Percentiles rank a stretch among this genome's conserved stretches.
phyloP scores from a whole-genome alignment of 345 rosid genomes.

The Populus pruinosa region DNA sequence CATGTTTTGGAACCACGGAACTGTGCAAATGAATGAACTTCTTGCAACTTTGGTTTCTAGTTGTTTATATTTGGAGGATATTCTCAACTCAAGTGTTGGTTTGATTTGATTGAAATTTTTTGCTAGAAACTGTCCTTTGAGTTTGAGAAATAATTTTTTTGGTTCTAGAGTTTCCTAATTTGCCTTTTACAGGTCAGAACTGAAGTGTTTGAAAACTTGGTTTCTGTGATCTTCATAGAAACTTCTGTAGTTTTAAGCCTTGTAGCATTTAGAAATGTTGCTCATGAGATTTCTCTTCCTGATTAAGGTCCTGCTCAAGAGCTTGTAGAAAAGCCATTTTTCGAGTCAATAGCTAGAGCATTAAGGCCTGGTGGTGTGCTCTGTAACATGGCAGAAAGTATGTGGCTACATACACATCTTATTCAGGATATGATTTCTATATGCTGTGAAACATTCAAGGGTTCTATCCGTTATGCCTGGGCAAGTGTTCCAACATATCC shows the following conservation, averaged over 20 bases:
- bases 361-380: constrained; percentile 92
- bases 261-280: neutral
- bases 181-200: neutral
- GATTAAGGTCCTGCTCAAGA: constrained; percentile 85
- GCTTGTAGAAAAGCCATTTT: constrained; percentile 93
- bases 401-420: constrained; percentile 99
- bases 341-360: constrained; percentile 69
- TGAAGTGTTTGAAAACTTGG: neutral
- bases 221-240: neutral
- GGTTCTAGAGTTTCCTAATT: neutral
- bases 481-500: constrained; percentile 96
- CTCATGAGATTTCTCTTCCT: constrained; percentile 3
- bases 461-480: constrained; percentile 90
- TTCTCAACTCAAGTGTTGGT: neutral
- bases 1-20: neutral
- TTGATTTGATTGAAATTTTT: neutral
- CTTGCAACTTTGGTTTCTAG: neutral
- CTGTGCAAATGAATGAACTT: neutral
- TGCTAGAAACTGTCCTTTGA: neutral
- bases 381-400: constrained; percentile 96
- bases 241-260: neutral
- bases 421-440: constrained; percentile 74
- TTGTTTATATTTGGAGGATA: neutral
- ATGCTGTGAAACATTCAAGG: constrained; percentile 74
- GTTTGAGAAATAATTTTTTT: neutral